These are phyloP conservation scores for Fusarium neocosmosporiellum DNA, from an alignment of 2,329 filamentous ascomycete species.

Conservation along the genomic window DNA sequence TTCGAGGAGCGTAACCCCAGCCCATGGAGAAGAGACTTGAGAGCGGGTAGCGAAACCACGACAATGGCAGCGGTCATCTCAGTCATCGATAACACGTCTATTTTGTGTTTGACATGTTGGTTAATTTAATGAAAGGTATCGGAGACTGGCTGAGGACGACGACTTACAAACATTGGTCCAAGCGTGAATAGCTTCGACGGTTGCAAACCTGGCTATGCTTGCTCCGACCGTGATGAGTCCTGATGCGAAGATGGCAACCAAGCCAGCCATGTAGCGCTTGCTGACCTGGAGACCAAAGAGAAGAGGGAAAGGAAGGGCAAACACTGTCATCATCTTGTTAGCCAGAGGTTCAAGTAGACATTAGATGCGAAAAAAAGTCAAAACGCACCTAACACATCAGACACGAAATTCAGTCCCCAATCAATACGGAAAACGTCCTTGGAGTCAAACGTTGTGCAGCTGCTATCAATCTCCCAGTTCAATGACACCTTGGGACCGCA, in stretches of 20 bases:
- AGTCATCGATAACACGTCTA: slow-evolving; percentile 35
- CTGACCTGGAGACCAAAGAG: slow-evolving; percentile 28
- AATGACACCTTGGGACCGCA: slow-evolving; percentile 43
- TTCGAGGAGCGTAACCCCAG: slow-evolving; percentile 29
- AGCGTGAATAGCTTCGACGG: slow-evolving; percentile 34
- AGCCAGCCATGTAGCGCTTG: slow-evolving; percentile 26
- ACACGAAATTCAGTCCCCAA: slow-evolving; percentile 43
- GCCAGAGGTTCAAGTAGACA: not conserved
- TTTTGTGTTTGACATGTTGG: not conserved
- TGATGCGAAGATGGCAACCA: slow-evolving; percentile 30
- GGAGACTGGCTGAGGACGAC: not conserved
- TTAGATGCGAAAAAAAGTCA: not conserved
- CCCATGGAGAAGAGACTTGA: slow-evolving; percentile 34
- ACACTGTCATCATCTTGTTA: slow-evolving; percentile 13
- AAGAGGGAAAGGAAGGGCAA: slow-evolving; percentile 30
- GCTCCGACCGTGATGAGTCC: slow-evolving; percentile 34
- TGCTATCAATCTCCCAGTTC: slow-evolving; percentile 42
- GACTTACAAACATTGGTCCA: slow-evolving; percentile 41
- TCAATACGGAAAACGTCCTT: slow-evolving; percentile 44
- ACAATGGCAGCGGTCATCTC: slow-evolving; percentile 34
- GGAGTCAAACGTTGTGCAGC: slow-evolving; percentile 41
- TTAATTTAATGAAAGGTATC: not conserved
- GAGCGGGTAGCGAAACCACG: slow-evolving; percentile 33
- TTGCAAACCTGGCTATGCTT: slow-evolving; percentile 32
- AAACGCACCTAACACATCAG: slow-evolving; percentile 27